These are phyloP conservation scores for Lentinula aciculospora DNA, from an alignment of 768 basidiomycete genomes.

Conservation along the genomic window DNA sequence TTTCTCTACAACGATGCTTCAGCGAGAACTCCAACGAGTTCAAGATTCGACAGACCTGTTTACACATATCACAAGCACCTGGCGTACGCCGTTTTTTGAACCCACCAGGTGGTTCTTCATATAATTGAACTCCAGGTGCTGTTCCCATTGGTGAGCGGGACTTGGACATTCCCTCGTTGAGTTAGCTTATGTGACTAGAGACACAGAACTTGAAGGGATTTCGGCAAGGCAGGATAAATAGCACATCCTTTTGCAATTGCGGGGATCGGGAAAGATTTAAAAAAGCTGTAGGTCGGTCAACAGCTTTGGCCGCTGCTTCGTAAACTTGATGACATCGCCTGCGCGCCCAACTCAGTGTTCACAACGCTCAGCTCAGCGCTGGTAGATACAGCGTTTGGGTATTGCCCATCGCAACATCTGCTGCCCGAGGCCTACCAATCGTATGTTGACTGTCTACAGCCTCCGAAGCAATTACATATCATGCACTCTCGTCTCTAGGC, in stretches of 20 bases:
- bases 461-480: too few relatives aligned
- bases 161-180: background rate
- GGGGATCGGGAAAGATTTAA: background rate
- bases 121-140: background rate
- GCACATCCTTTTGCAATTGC: background rate
- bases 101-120: background rate
- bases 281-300: background rate
- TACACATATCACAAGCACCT: constrained; percentile 57
- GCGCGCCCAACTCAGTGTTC: too few relatives aligned
- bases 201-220: background rate
- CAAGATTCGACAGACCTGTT: constrained; percentile 15
- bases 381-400: too few relatives aligned
- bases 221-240: background rate
- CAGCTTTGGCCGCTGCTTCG: background rate
- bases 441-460: too few relatives aligned
- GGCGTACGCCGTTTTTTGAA: constrained; percentile 45
- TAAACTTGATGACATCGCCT: background rate
- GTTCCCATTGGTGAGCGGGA: background rate
- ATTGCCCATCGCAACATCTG: too few relatives aligned
- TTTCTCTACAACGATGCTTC: background rate
- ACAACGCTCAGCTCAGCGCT: too few relatives aligned
- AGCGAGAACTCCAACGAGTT: background rate
- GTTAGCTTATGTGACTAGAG: background rate
- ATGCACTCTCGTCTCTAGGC: too few relatives aligned
- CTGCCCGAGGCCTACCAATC: too few relatives aligned